These are phyloP conservation scores for Apophysomyces sp. DNA, from an alignment of 371 early-diverging fungal species.

Conservation along the genomic window DNA sequence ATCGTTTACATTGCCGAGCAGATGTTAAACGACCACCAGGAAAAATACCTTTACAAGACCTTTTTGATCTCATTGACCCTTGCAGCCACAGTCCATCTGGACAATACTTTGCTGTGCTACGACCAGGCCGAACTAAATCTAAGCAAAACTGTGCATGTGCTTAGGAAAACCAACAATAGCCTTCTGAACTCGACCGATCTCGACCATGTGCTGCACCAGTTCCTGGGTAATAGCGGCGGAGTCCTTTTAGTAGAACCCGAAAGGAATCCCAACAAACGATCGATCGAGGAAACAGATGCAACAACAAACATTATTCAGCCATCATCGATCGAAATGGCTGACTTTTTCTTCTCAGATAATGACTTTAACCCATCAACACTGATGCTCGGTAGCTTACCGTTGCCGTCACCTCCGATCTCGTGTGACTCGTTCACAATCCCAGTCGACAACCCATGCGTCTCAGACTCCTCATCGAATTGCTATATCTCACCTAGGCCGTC, in stretches of 20 bases:
- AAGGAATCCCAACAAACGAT: background rate
- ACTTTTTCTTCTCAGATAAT: background rate
- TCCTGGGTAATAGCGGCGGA: background rate
- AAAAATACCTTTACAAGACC: conserved; percentile 9
- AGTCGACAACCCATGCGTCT: background rate
- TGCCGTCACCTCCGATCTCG: background rate
- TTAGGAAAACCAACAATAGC: conserved; percentile 8
- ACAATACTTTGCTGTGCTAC: background rate
- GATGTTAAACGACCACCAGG: conserved; percentile 8
- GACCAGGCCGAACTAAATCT: background rate
- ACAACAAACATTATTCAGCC: background rate
- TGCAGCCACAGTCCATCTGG: conserved; percentile 10
- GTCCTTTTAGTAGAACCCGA: background rate
- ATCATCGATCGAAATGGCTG: background rate
- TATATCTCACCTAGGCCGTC: background rate
- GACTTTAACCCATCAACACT: too few species aligned
- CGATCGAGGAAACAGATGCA: background rate
- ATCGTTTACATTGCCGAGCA: conserved; percentile 16
- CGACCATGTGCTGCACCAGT: background rate
- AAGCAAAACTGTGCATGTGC: background rate
- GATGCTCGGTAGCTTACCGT: background rate
- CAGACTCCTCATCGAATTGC: too few species aligned
- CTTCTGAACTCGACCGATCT: background rate
- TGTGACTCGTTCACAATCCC: background rate
- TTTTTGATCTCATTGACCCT: conserved; percentile 10